These are phyloP conservation scores for Infundibulicybe gibba DNA, from an alignment of 768 basidiomycete species.

Conservation along the genomic window DNA sequence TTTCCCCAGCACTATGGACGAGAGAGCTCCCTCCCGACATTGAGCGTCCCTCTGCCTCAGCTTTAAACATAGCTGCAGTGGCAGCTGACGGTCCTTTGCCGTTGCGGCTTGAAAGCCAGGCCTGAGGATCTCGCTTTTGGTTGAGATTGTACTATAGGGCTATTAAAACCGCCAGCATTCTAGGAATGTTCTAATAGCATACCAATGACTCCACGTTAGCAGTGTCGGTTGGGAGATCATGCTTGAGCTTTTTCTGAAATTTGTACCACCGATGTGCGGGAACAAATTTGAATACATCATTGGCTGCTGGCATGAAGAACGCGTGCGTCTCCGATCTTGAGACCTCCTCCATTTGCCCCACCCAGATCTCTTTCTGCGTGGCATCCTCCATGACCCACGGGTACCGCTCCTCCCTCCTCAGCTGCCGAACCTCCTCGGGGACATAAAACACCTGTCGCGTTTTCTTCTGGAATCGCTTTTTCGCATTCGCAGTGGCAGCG, in stretches of 20 bases:
- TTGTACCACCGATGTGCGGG: slow-evolving; percentile 90
- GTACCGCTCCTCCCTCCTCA: slow-evolving; percentile 82
- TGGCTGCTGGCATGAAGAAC: slow-evolving; percentile 81
- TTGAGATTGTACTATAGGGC: slow-evolving; percentile 42
- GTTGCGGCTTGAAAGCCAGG: slow-evolving; percentile 64
- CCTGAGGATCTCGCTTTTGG: slow-evolving; percentile 74
- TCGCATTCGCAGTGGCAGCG: slow-evolving; percentile 32
- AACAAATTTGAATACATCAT: slow-evolving; percentile 84
- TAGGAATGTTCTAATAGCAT: slow-evolving; percentile 20
- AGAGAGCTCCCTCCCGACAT: slow-evolving; percentile 38
- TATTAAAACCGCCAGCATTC: slow-evolving; percentile 9
- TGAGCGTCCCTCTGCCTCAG: slow-evolving; percentile 49
- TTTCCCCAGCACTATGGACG: slow-evolving; percentile 47
- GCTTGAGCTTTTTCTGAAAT: slow-evolving; percentile 82
- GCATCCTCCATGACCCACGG: slow-evolving; percentile 93
- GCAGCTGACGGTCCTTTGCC: slow-evolving; percentile 59
- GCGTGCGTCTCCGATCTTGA: slow-evolving; percentile 68
- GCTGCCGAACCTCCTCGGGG: slow-evolving; percentile 71
- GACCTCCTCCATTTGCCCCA: slow-evolving; percentile 78
- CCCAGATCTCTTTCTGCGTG: slow-evolving; percentile 67
- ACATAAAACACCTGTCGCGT: slow-evolving; percentile 79
- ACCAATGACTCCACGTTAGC: slow-evolving; percentile 67
- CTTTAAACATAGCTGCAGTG: slow-evolving; percentile 67
- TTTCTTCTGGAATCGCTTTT: slow-evolving; percentile 82
- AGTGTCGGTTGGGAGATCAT: slow-evolving; percentile 65